Conservation (phyloP, 2,329 filamentous ascomycete species). For the Periconia macrospinosa region DNA sequence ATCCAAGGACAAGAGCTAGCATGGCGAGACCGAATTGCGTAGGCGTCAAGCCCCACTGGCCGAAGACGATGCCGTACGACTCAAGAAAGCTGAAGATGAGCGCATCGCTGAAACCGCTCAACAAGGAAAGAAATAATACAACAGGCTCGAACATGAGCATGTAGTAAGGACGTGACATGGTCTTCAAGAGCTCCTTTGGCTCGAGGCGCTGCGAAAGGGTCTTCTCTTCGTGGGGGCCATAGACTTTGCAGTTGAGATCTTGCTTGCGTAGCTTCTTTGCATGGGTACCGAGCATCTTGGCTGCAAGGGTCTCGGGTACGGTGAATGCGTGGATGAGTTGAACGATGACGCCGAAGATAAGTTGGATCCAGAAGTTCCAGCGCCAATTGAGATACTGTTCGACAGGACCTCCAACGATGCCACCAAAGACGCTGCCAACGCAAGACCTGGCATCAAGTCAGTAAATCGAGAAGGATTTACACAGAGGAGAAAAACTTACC, state of each 20-base stretch:
- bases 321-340: conserved; percentile 67
- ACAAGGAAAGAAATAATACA: conserved; percentile 68
- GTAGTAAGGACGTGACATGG: conserved; percentile 67
- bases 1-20: conserved; percentile 64
- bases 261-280: conserved; percentile 72
- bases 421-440: conserved; percentile 72
- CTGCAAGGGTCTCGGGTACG: conserved; percentile 76
- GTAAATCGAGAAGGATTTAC: conserved; percentile 31
- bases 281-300: conserved; percentile 74
- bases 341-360: conserved; percentile 73
- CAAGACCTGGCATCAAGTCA: conserved; percentile 35
- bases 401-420: conserved; percentile 77
- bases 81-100: conserved; percentile 79
- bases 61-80: conserved; percentile 67
- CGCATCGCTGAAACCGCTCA: conserved; percentile 73
- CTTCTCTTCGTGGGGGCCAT: conserved; percentile 67
- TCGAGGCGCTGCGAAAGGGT: conserved; percentile 33
- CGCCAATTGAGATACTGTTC: conserved; percentile 69
- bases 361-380: conserved; percentile 82
- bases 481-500: conserved; percentile 59
- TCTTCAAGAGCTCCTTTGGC: conserved; percentile 45
- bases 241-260: conserved; percentile 52
- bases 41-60: conserved; percentile 64
- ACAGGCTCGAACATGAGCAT: conserved; percentile 78
- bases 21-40: conserved; percentile 60